phyloP scores from a whole-genome alignment of 2,329 filamentous ascomycete species.

The Raffaelea ambrosiae region DNA sequence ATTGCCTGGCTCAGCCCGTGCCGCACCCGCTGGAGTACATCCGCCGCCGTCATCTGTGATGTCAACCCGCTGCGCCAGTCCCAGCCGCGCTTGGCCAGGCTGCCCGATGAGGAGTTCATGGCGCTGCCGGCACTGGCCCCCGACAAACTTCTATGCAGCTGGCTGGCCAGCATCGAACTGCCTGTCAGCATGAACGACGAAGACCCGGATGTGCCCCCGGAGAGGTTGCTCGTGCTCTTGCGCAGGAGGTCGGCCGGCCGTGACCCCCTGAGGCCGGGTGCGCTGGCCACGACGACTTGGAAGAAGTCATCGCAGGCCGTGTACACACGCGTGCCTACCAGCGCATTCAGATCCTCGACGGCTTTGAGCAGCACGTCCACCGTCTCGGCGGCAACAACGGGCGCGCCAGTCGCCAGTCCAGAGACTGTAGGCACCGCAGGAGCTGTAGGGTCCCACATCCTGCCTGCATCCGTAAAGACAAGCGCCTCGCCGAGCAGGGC shows the following conservation, averaged over 20 bases:
- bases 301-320: constrained; percentile 71
- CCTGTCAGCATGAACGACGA: constrained; percentile 66
- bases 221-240: constrained; percentile 35
- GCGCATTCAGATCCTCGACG: constrained; percentile 71
- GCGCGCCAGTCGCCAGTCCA: constrained; percentile 16
- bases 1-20: constrained; percentile 68
- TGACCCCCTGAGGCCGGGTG: constrained; percentile 50
- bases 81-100: constrained; percentile 43
- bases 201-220: neutral
- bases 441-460: constrained; percentile 1
- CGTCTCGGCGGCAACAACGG: constrained; percentile 53
- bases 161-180: constrained; percentile 60
- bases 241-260: constrained; percentile 57
- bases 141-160: constrained; percentile 52
- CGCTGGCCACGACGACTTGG: constrained; percentile 63
- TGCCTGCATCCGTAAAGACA: neutral
- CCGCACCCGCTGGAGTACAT: constrained; percentile 66
- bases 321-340: constrained; percentile 59
- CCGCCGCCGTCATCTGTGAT: constrained; percentile 51
- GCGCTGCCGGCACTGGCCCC: constrained; percentile 39
- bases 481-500: constrained; percentile 70
- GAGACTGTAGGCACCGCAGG: neutral
- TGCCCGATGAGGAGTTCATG: too few relatives aligned
- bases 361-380: constrained; percentile 69
- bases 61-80: constrained; percentile 46